A percentile compares a stretch with the other conserved stretches of the same genome.
phyloP scores from a whole-genome alignment of 176 grass and related monocot species.

The Cenchrus purpureus region DNA sequence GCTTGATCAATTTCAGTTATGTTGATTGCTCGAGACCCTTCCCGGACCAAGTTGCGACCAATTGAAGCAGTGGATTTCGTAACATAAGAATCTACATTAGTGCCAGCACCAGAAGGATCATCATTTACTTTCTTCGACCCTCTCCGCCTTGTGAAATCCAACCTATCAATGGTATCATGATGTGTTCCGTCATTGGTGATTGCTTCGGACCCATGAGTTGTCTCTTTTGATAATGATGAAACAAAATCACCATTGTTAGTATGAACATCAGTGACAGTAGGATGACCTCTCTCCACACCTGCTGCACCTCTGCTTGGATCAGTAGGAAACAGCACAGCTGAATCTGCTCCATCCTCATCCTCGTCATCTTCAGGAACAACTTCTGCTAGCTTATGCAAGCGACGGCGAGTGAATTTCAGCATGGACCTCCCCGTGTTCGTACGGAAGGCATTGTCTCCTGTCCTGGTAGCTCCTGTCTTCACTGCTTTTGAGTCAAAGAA shows the following conservation, averaged over 20 bases:
- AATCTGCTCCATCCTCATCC: slow-evolving; percentile 32
- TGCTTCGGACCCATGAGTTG: not conserved
- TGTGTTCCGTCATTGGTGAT: slow-evolving; percentile 8
- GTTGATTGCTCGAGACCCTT: slow-evolving; percentile 31
- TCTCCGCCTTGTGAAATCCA: not conserved
- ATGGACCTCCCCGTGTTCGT: not conserved
- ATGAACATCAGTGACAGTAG: not conserved
- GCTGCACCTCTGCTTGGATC: slow-evolving; percentile 1
- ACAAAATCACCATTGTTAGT: not conserved
- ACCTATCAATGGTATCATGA: not conserved
- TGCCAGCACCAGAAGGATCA: slow-evolving; percentile 4
- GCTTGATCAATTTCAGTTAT: slow-evolving; percentile 22
- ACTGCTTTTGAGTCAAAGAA: slow-evolving; percentile 43
- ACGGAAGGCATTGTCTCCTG: not conserved
- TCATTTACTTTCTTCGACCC: not conserved
- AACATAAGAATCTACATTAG: not conserved
- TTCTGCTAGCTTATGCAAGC: slow-evolving; percentile 44
- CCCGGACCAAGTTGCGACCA: slow-evolving; percentile 20
- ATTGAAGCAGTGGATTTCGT: slow-evolving; percentile 23
- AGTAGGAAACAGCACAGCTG: not conserved
- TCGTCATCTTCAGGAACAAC: slow-evolving; percentile 32
- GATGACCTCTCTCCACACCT: not conserved
- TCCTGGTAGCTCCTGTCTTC: slow-evolving; percentile 6
- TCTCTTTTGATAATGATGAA: not conserved
- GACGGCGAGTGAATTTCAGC: not conserved